Evolutionary conservation across 192 early-diverging fungal genomes (phyloP).

Genomic region (Funneliformis geosporum): DNA sequence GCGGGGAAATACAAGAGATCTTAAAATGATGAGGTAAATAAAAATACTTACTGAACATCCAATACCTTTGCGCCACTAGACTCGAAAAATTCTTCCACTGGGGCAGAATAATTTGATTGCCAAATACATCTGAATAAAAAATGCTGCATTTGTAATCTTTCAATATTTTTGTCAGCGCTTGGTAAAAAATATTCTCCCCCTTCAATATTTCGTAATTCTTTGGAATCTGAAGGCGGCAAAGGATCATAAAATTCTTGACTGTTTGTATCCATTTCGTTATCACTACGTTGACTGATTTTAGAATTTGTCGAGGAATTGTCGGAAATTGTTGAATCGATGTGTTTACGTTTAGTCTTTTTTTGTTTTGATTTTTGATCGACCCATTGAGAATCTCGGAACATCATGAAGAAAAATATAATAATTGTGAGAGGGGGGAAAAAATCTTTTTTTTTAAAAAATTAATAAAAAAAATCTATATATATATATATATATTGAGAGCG

Average conservation of each 20-base stretch:
- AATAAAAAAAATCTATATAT: too few relatives aligned
- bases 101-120: not conserved
- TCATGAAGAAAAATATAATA: not conserved
- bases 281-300: not conserved
- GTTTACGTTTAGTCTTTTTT: not conserved
- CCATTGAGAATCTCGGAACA: not conserved
- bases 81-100: not conserved
- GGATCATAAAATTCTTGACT: not conserved
- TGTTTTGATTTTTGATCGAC: not conserved
- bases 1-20: too few relatives aligned
- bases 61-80: not conserved
- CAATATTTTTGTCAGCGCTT: conserved; percentile 9
- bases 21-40: not conserved
- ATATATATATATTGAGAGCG: too few relatives aligned
- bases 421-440: not conserved
- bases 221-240: not conserved
- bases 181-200: conserved; percentile 8
- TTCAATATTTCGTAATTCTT: not conserved
- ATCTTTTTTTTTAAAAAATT: too few relatives aligned
- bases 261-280: not conserved
- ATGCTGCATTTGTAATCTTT: conserved; percentile 22
- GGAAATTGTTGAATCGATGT: not conserved
- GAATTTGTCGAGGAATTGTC: not conserved
- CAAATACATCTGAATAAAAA: conserved; percentile 14
- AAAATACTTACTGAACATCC: conserved; percentile 12